phyloP scores from a whole-genome alignment of 1,139 yeast species.

The Candida glucosophila region DNA sequence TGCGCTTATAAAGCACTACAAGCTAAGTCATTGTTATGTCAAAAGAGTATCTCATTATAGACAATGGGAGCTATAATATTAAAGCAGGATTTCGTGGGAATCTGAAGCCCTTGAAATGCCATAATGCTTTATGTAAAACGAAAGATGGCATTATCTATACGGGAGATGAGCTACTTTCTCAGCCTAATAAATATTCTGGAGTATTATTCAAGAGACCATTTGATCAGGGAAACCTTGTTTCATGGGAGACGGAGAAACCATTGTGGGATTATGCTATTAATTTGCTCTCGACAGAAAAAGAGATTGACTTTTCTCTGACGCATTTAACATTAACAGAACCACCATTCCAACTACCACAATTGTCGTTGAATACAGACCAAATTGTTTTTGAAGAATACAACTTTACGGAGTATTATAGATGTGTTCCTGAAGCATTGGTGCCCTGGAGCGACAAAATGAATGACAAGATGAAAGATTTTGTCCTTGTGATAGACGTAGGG shows the following conservation, averaged over 20 bases:
- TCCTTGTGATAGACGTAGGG: constrained; percentile 81
- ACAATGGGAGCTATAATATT: constrained; percentile 81
- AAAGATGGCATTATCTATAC: constrained; percentile 67
- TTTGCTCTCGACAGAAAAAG: constrained; percentile 23
- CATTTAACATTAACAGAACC: constrained; percentile 64
- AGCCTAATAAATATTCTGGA: constrained; percentile 69
- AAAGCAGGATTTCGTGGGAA: constrained; percentile 59
- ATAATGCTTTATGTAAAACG: constrained; percentile 68
- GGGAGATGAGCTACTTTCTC: constrained; percentile 57
- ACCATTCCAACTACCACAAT: constrained; percentile 74
- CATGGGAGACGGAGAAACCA: constrained; percentile 91
- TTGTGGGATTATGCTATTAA: constrained; percentile 76
- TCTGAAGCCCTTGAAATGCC: constrained; percentile 39
- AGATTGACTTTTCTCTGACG: constrained; percentile 36
- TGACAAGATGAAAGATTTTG: constrained; percentile 40
- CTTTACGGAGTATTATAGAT: constrained; percentile 55
- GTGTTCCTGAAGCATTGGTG: constrained; percentile 55
- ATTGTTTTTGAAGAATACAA: constrained; percentile 92
- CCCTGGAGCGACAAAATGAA: no score
- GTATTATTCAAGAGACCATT: constrained; percentile 72
- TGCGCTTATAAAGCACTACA: no score
- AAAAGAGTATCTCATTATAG: no score
- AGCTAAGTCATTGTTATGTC: no score
- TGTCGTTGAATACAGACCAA: constrained; percentile 83
- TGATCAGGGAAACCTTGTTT: constrained; percentile 79